Evolutionary conservation across 108 stramenopile species (phyloP).

Genomic region (Asterionellopsis glacialis): DNA sequence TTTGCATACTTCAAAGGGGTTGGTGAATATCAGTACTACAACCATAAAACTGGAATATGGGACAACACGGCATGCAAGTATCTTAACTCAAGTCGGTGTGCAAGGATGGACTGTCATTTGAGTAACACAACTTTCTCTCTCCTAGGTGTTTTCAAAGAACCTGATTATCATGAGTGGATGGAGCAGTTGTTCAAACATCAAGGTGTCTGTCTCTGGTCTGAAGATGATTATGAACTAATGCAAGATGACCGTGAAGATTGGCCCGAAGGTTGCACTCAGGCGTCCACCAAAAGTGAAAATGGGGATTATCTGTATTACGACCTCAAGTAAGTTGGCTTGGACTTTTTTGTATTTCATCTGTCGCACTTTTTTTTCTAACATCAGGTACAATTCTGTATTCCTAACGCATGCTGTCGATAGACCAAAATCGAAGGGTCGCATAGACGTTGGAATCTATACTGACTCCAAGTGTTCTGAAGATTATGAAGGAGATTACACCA

Average conservation of each 20-base stretch:
- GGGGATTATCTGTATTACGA: slow-evolving; percentile 50
- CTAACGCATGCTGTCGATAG: no score
- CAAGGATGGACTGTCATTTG: slow-evolving; percentile 63
- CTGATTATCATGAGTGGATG: slow-evolving; percentile 40
- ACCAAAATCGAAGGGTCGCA: slow-evolving; percentile 32
- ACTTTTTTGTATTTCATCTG: no score
- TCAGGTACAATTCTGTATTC: no score
- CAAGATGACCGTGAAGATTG: slow-evolving; percentile 11
- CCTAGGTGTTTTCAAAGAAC: slow-evolving; percentile 60
- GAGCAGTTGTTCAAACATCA: slow-evolving; percentile 68
- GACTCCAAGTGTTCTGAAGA: slow-evolving; percentile 39
- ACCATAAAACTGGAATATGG: slow-evolving; percentile 30
- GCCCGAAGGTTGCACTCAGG: slow-evolving; percentile 5
- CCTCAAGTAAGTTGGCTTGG: slow-evolving; percentile 26
- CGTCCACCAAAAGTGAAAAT: neutral
- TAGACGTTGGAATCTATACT: slow-evolving; percentile 49
- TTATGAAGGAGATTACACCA: slow-evolving; percentile 14
- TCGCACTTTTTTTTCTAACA: no score
- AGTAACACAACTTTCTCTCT: slow-evolving; percentile 36
- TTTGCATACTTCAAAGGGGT: slow-evolving; percentile 6
- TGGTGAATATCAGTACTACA: slow-evolving; percentile 60
- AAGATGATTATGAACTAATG: slow-evolving; percentile 29
- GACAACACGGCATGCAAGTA: slow-evolving; percentile 28
- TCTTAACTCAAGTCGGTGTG: slow-evolving; percentile 35
- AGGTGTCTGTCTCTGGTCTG: slow-evolving; percentile 50